These are phyloP conservation scores for Zymoseptoria brevis DNA, from an alignment of 2,329 filamentous ascomycete genomes.

Conservation along the genomic window DNA sequence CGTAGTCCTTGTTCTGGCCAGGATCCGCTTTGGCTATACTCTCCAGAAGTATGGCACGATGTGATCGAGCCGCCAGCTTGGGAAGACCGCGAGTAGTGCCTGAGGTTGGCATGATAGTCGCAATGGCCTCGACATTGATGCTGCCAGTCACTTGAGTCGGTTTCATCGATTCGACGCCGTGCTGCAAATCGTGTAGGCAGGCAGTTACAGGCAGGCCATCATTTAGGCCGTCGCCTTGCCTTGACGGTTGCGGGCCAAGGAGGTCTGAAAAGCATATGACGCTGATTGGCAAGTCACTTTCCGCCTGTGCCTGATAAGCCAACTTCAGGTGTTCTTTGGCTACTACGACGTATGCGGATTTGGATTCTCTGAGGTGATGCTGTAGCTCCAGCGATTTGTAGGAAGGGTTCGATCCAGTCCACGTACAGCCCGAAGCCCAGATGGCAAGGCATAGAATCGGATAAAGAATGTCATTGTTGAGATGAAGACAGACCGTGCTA, in stretches of 20 bases:
- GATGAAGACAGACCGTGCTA: conserved; percentile 26
- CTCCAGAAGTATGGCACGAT: conserved; percentile 41
- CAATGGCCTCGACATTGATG: conserved; percentile 29
- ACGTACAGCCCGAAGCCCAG: conserved; percentile 42
- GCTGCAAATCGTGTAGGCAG: conserved; percentile 9
- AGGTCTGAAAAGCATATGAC: conserved; percentile 25
- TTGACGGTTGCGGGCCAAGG: conserved; percentile 6
- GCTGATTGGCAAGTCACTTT: conserved; percentile 21
- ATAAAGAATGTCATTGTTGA: conserved; percentile 39
- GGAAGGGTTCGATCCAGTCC: conserved; percentile 45
- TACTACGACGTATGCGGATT: conserved; percentile 41
- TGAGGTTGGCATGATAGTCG: conserved; percentile 35
- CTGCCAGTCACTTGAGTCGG: conserved; percentile 1
- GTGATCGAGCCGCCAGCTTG: conserved; percentile 34
- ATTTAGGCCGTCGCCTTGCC: neutral
- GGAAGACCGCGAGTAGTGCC: conserved; percentile 32
- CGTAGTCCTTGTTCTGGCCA: conserved; percentile 25
- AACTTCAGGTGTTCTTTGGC: conserved; percentile 32
- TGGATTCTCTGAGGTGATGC: conserved; percentile 39
- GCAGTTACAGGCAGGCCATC: neutral
- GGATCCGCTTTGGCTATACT: conserved; percentile 27
- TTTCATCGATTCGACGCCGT: neutral
- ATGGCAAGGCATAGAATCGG: conserved; percentile 44
- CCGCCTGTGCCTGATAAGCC: conserved; percentile 20
- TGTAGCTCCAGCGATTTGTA: conserved; percentile 42